Conservation (phyloP, 1,284 basidiomycete species). For the Boletus semigastroideus region DNA sequence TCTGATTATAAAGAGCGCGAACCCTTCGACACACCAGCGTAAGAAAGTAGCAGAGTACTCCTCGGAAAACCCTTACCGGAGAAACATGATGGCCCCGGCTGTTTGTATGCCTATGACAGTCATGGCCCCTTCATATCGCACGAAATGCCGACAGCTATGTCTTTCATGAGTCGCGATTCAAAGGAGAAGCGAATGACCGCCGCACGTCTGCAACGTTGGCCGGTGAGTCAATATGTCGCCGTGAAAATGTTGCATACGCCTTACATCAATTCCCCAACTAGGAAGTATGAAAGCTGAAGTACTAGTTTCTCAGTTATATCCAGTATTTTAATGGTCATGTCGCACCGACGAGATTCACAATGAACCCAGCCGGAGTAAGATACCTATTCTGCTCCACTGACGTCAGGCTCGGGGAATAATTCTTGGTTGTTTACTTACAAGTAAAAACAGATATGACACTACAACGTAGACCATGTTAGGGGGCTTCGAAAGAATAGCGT, state of each 20-base stretch:
- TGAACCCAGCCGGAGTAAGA: conserved; percentile 44
- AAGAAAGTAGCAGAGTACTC: not conserved
- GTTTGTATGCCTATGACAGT: conserved; percentile 43
- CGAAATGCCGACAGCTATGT: conserved; percentile 21
- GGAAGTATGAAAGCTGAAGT: conserved; percentile 38
- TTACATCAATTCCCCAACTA: conserved; percentile 35
- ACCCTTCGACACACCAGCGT: conserved; percentile 4
- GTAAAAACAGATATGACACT: conserved; percentile 40
- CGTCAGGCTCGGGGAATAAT: not conserved
- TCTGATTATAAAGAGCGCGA: conserved; percentile 18
- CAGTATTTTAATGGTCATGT: not conserved
- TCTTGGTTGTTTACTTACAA: conserved; percentile 29
- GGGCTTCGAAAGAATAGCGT: not conserved
- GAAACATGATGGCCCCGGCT: conserved; percentile 46
- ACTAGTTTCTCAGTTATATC: not conserved
- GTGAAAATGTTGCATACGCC: conserved; percentile 8
- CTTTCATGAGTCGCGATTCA: not conserved
- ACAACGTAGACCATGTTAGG: not conserved
- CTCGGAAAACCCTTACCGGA: conserved; percentile 36
- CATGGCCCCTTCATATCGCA: conserved; percentile 45
- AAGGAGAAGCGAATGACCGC: not conserved
- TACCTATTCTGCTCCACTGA: conserved; percentile 38
- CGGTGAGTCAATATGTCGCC: not conserved
- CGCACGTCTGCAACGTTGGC: conserved; percentile 12
- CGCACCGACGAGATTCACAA: conserved; percentile 43